Conservation (phyloP, 2,329 filamentous ascomycete genomes). For the Chaetomiaceae sp. region DNA sequence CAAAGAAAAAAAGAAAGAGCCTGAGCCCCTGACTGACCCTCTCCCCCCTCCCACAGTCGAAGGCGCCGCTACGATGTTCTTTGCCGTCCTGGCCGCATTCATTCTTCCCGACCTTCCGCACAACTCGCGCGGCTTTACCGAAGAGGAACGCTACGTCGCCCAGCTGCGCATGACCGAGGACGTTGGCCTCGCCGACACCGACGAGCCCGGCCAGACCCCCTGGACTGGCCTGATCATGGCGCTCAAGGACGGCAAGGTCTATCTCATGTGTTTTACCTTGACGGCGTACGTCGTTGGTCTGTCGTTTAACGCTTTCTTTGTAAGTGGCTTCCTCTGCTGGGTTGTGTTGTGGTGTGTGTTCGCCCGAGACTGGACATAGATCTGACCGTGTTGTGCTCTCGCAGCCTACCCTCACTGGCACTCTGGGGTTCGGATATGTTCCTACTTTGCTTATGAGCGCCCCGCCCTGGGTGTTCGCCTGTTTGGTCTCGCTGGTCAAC, state of each 20-base stretch:
- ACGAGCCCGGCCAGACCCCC: conserved; percentile 44
- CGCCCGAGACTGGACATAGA: too few species aligned
- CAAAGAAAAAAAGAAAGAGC: too few species aligned
- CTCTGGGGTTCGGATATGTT: conserved; percentile 48
- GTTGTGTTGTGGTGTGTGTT: too few species aligned
- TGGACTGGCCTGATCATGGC: conserved; percentile 55
- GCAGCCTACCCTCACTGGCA: conserved; percentile 47
- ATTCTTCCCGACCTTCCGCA: conserved; percentile 51
- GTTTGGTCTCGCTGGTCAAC: conserved; percentile 50
- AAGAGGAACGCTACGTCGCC: conserved; percentile 52
- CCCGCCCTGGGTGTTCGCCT: conserved; percentile 56
- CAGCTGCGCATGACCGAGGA: conserved; percentile 54
- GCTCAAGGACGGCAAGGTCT: conserved; percentile 57
- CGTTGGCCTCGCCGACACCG: conserved; percentile 51
- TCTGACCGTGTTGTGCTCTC: too few species aligned
- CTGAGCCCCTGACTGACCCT: background rate
- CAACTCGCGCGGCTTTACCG: conserved; percentile 54
- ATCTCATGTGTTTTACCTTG: conserved; percentile 58
- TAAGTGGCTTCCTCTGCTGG: conserved; percentile 26
- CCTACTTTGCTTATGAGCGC: conserved; percentile 52
- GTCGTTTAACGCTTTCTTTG: conserved; percentile 56
- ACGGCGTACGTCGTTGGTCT: conserved; percentile 55
- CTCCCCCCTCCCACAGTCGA: conserved; percentile 35
- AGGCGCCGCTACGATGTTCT: conserved; percentile 46
- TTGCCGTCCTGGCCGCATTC: conserved; percentile 43